Conservation (phyloP, 2,329 filamentous ascomycete genomes). For the Coniochaeta ligniaria region DNA sequence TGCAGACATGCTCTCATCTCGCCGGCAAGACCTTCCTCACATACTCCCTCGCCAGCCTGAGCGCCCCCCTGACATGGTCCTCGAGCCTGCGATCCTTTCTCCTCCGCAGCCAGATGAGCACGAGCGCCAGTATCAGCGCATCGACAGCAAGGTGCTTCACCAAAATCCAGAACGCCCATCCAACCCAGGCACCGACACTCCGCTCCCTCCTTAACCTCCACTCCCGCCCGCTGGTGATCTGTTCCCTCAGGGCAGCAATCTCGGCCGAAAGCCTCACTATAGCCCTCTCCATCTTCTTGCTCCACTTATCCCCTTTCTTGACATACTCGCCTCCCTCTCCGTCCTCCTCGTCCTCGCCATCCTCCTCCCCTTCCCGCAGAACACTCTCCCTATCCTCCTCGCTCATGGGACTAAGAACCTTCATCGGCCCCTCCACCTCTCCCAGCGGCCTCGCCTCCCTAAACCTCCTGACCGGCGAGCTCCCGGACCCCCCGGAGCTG, state of each 20-base stretch:
- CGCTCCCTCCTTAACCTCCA: conserved; percentile 60
- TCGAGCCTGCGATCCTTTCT: conserved; percentile 66
- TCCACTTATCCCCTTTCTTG: conserved; percentile 56
- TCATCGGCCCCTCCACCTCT: conserved; percentile 48
- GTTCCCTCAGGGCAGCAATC: conserved; percentile 84
- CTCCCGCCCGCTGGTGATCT: conserved; percentile 71
- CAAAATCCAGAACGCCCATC: conserved; percentile 62
- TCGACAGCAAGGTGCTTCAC: conserved; percentile 72
- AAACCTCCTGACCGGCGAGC: conserved; percentile 23
- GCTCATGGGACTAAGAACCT: conserved; percentile 77
- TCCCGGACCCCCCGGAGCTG: conserved; percentile 25
- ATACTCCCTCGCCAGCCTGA: conserved; percentile 53
- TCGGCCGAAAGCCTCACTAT: conserved; percentile 88
- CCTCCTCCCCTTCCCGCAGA: conserved; percentile 34
- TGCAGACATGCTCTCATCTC: conserved; percentile 29
- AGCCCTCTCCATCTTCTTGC: conserved; percentile 74
- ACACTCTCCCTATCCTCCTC: conserved; percentile 61
- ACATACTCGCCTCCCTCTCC: conserved; percentile 30
- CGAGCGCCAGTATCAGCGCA: conserved; percentile 53
- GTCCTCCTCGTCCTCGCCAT: conserved; percentile 33
- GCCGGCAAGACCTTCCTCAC: conserved; percentile 50
- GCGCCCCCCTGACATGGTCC: conserved; percentile 60
- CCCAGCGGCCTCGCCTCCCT: conserved; percentile 18
- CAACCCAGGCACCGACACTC: conserved; percentile 61
- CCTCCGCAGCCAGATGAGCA: conserved; percentile 66